Conservation (phyloP, 345 rosid species). For the Anastatica hierochuntica region DNA sequence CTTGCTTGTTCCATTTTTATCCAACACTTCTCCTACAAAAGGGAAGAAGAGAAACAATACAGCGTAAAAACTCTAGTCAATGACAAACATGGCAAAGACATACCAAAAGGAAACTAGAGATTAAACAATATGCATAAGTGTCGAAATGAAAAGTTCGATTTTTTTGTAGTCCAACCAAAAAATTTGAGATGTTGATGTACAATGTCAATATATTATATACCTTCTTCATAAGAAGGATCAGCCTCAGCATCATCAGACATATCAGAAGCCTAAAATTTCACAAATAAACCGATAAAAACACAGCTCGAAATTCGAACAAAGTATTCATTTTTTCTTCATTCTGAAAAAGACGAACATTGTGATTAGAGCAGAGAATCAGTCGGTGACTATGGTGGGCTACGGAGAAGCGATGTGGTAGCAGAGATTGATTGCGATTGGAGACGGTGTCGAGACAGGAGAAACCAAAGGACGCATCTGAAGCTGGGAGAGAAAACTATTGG, state of each 20-base stretch:
- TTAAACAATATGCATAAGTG: not conserved
- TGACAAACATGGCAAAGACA: not conserved
- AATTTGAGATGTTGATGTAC: not conserved
- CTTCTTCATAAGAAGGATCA: slow-evolving; percentile 7
- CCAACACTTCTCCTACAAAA: slow-evolving; percentile 15
- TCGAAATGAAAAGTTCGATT: not conserved
- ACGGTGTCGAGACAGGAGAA: not conserved
- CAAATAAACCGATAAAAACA: not conserved
- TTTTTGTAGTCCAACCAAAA: no score
- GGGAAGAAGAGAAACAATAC: no score
- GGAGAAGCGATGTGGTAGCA: not conserved
- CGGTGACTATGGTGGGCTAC: not conserved
- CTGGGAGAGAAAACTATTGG: not conserved
- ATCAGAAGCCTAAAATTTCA: slow-evolving; percentile 9
- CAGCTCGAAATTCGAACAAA: not conserved
- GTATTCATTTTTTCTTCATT: no score
- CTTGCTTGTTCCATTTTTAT: slow-evolving; percentile 4
- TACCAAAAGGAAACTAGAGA: not conserved
- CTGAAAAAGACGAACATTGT: not conserved
- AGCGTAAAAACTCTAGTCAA: slow-evolving; percentile 4
- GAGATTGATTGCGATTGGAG: not conserved
- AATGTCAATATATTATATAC: not conserved
- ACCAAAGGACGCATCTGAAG: not conserved
- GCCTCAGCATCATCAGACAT: slow-evolving; percentile 8
- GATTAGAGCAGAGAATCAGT: not conserved